Percentiles rank a stretch among this genome's conserved stretches.
Evolutionary conservation across 1,139 yeast species (phyloP).

Genomic region (Geotrichum macrosporum): DNA sequence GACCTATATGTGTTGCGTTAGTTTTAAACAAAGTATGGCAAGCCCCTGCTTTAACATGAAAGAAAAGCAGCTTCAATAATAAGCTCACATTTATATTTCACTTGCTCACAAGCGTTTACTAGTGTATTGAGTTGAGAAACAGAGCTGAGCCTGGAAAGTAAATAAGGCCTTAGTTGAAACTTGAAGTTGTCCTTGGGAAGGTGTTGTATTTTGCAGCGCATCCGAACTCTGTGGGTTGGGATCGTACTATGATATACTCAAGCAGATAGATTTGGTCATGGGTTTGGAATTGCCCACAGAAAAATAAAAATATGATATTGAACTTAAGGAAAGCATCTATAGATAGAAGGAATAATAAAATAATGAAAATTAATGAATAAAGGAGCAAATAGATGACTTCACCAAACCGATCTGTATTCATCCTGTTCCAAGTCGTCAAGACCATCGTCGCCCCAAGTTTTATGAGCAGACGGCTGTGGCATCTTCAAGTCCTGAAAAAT

Average conservation of each 20-base stretch:
- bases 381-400: neutral
- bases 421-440: conserved; percentile 21
- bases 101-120: too few relatives aligned
- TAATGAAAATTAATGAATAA: neutral
- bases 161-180: too few relatives aligned
- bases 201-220: too few relatives aligned
- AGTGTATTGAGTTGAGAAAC: too few relatives aligned
- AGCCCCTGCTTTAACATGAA: neutral
- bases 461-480: conserved; percentile 33
- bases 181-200: too few relatives aligned
- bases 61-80: neutral
- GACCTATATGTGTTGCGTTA: conserved; percentile 19
- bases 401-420: neutral
- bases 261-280: too few relatives aligned
- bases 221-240: too few relatives aligned
- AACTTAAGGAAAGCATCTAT: neutral
- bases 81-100: neutral
- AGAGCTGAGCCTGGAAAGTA: too few relatives aligned
- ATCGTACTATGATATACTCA: too few relatives aligned
- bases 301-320: too few relatives aligned
- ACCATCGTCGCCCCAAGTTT: conserved; percentile 34
- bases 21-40: neutral
- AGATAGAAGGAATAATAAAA: neutral
- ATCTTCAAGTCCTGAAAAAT: conserved; percentile 28
- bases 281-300: too few relatives aligned